phyloP scores from a whole-genome alignment of 257 asterid species.

The Buddleja alternifolia region DNA sequence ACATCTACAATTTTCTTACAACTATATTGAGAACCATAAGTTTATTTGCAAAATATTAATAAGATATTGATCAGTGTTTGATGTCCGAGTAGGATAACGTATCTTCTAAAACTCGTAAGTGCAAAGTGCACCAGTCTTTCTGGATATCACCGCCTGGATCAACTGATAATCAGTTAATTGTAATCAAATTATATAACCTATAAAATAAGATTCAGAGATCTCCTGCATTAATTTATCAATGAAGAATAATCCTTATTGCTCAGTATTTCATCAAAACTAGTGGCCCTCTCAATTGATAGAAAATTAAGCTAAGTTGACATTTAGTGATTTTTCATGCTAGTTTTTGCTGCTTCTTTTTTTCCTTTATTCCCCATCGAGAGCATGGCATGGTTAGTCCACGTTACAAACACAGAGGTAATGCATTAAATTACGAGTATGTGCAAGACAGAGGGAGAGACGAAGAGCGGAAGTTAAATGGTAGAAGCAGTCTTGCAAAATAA shows the following conservation, averaged over 20 bases:
- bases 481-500: constrained; percentile 22
- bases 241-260: too few relatives aligned
- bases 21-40: neutral
- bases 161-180: neutral
- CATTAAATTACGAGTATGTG: neutral
- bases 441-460: neutral
- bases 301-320: too few relatives aligned
- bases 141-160: neutral
- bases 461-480: neutral
- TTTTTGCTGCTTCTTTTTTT: neutral
- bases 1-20: neutral
- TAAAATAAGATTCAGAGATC: neutral
- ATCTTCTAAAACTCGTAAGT: neutral
- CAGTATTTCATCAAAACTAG: too few relatives aligned
- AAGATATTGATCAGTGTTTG: neutral
- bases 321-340: neutral
- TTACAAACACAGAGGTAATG: neutral
- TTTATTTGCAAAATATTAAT: neutral
- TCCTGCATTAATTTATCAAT: neutral
- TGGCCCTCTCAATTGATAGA: too few relatives aligned
- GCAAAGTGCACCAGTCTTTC: neutral
- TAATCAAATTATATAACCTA: neutral
- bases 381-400: too few relatives aligned
- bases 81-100: neutral
- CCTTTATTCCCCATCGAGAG: too few relatives aligned